Percentiles rank a stretch among this genome's conserved stretches.
These are phyloP conservation scores for Aspergillus sp. DNA, from an alignment of 2,329 filamentous ascomycete genomes.

Conservation along the genomic window DNA sequence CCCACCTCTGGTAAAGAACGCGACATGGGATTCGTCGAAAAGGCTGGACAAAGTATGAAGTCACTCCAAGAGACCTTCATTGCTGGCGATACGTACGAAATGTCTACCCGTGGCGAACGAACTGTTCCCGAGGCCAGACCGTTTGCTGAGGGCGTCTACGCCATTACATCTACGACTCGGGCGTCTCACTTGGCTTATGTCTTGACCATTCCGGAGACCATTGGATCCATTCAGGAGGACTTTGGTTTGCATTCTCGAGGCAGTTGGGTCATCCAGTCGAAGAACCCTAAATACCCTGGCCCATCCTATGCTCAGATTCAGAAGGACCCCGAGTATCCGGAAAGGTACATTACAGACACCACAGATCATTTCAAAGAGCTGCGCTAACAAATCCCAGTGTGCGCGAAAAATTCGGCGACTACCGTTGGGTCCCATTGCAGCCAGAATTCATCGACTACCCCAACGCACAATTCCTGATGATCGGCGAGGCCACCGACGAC, in stretches of 20 bases:
- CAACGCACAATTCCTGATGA: conserved; percentile 75
- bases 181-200: conserved; percentile 79
- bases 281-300: conserved; percentile 72
- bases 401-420: conserved; percentile 68
- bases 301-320: conserved; percentile 66
- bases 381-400: conserved; percentile 51
- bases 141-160: conserved; percentile 83
- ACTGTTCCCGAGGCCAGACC: conserved; percentile 70
- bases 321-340: conserved; percentile 67
- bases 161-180: conserved; percentile 69
- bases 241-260: conserved; percentile 71
- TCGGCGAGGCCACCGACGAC: conserved; percentile 58
- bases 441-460: conserved; percentile 74
- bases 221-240: conserved; percentile 72
- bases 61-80: conserved; percentile 75
- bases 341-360: conserved; percentile 55
- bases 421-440: conserved; percentile 73
- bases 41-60: conserved; percentile 64
- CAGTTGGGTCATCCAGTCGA: conserved; percentile 75
- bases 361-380: background rate
- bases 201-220: conserved; percentile 69
- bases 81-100: conserved; percentile 67
- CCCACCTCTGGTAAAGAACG: conserved; percentile 68
- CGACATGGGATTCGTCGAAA: conserved; percentile 83
- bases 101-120: conserved; percentile 71